Conservation (phyloP, 2,329 filamentous ascomycete species). For the Ophiostoma sp. region DNA sequence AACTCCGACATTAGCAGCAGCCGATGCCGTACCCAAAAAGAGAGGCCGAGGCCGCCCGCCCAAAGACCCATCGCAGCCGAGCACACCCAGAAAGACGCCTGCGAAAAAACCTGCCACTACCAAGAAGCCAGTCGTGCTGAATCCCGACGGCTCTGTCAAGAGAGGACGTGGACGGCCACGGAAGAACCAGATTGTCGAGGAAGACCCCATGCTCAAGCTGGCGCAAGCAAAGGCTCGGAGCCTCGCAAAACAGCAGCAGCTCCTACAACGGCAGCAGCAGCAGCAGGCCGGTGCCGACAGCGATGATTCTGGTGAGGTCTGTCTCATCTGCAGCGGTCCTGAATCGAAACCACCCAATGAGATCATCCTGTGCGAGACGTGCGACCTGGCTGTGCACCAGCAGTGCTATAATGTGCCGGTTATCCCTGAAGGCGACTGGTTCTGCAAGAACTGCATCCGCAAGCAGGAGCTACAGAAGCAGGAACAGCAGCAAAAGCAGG, state of each 20-base stretch:
- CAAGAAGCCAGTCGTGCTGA: background rate
- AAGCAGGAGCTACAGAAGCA: background rate
- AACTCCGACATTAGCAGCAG: background rate
- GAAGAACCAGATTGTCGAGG: slow-evolving; percentile 1
- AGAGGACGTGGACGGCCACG: slow-evolving; percentile 11
- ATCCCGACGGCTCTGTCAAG: background rate
- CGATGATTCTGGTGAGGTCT: slow-evolving; percentile 46
- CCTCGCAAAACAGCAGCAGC: background rate
- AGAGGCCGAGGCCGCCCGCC: slow-evolving; percentile 1
- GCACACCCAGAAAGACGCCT: background rate
- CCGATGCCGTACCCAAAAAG: background rate
- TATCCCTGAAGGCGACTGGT: slow-evolving; percentile 59
- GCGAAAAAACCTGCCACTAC: background rate
- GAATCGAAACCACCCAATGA: slow-evolving; percentile 55
- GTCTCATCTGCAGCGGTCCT: slow-evolving; percentile 52
- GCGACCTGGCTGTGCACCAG: slow-evolving; percentile 58
- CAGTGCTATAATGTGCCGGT: slow-evolving; percentile 53
- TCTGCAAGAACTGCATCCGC: slow-evolving; percentile 52
- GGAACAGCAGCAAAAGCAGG: background rate
- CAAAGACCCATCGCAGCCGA: slow-evolving; percentile 3
- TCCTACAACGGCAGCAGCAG: background rate
- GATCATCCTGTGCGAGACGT: slow-evolving; percentile 60
- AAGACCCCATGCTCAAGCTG: background rate
- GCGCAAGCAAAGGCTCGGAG: background rate
- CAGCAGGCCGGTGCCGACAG: slow-evolving; percentile 29